A percentile compares a stretch with the other conserved stretches of the same genome.
These are phyloP conservation scores for Epichloe sp. DNA, from an alignment of 2,329 filamentous ascomycete species.

Conservation along the genomic window DNA sequence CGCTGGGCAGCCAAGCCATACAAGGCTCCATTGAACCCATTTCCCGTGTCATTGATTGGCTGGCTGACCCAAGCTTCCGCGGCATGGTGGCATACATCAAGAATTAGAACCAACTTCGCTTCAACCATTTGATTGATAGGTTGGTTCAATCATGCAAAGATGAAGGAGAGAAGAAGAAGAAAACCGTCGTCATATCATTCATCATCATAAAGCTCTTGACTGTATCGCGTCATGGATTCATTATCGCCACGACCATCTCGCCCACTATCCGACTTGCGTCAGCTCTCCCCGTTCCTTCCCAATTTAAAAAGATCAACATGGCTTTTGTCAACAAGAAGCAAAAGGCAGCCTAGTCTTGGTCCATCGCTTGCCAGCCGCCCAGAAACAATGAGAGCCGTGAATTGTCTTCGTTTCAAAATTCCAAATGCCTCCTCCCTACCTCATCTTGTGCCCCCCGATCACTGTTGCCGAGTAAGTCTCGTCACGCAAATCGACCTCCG, in stretches of 20 bases:
- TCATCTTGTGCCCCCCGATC: not conserved
- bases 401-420: not conserved
- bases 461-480: not conserved
- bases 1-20: too few relatives aligned
- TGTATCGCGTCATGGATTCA: slow-evolving; percentile 1
- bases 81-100: not conserved
- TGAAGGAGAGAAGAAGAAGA: not conserved
- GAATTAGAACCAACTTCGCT: not conserved
- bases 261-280: not conserved
- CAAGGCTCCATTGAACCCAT: too few relatives aligned
- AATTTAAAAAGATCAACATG: not conserved
- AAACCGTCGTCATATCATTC: not conserved
- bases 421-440: not conserved
- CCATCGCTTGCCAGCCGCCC: not conserved
- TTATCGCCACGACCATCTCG: not conserved
- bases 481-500: not conserved
- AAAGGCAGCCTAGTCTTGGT: not conserved
- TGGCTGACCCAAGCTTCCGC: too few relatives aligned
- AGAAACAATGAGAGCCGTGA: not conserved
- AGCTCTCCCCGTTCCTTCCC: not conserved
- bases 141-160: not conserved
- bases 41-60: too few relatives aligned
- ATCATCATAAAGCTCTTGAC: slow-evolving; percentile 2
- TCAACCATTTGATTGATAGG: not conserved
- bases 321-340: not conserved